These are phyloP conservation scores for Exophiala sp. DNA, from an alignment of 2,329 filamentous ascomycete species.

Conservation along the genomic window DNA sequence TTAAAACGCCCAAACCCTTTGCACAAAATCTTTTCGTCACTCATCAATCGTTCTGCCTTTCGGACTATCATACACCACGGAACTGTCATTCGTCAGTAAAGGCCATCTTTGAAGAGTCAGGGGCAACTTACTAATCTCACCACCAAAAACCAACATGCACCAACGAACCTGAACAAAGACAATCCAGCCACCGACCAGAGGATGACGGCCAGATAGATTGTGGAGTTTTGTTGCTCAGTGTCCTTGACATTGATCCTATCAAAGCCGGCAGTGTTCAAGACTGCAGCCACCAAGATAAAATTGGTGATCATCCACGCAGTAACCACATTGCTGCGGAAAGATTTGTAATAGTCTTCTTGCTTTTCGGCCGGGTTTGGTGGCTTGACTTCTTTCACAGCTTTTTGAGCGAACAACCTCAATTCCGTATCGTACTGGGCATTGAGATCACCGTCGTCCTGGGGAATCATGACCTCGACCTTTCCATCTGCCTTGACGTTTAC, in stretches of 20 bases:
- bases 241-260: slow-evolving; percentile 55
- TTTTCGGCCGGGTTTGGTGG: slow-evolving; percentile 60
- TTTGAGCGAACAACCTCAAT: slow-evolving; percentile 67
- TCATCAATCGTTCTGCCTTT: slow-evolving; percentile 5
- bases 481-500: slow-evolving; percentile 90
- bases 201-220: slow-evolving; percentile 81
- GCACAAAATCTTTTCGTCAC: slow-evolving; percentile 1
- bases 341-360: slow-evolving; percentile 98
- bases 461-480: slow-evolving; percentile 84
- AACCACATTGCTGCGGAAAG: slow-evolving; percentile 87
- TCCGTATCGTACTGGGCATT: slow-evolving; percentile 94
- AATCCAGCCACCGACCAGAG: slow-evolving; percentile 85
- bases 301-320: slow-evolving; percentile 96
- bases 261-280: slow-evolving; percentile 80
- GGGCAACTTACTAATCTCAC: slow-evolving; percentile 70
- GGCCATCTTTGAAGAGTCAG: neutral
- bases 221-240: slow-evolving; percentile 53
- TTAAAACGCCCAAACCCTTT: neutral
- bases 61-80: slow-evolving; percentile 42
- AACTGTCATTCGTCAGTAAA: slow-evolving; percentile 41
- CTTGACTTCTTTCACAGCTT: slow-evolving; percentile 65
- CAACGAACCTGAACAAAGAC: slow-evolving; percentile 81
- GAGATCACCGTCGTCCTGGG: slow-evolving; percentile 87
- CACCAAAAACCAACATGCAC: slow-evolving; percentile 88
- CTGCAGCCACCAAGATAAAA: slow-evolving; percentile 79